Evolutionary conservation across 805 yeast genomes (phyloP).

Genomic region (Lipomyces sp.): DNA sequence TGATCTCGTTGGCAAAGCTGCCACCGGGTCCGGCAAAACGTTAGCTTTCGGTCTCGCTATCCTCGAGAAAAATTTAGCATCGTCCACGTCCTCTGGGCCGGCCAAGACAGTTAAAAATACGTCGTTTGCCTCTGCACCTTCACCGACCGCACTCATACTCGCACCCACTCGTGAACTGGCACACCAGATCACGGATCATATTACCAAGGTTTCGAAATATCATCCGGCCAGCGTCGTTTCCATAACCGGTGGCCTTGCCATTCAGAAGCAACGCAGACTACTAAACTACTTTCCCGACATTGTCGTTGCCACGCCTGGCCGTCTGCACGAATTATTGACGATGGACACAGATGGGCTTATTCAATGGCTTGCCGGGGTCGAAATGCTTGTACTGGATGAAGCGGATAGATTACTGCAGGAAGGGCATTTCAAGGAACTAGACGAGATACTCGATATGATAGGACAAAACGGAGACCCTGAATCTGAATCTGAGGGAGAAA

Average conservation of each 20-base stretch:
- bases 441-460: conserved; percentile 72
- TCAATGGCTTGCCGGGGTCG: conserved; percentile 51
- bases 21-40: conserved; percentile 98
- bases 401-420: conserved; percentile 95
- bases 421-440: conserved; percentile 94
- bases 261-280: conserved; percentile 88
- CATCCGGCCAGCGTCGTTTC: conserved; percentile 65
- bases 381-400: conserved; percentile 79
- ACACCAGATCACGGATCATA: conserved; percentile 85
- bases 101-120: conserved; percentile 34
- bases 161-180: conserved; percentile 98
- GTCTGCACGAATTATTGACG: conserved; percentile 74
- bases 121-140: conserved; percentile 40
- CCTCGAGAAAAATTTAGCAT: conserved; percentile 61
- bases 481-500: conserved; percentile 47
- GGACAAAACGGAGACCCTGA: conserved; percentile 47
- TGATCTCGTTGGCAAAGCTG: conserved; percentile 93
- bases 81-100: neutral
- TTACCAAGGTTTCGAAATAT: conserved; percentile 55
- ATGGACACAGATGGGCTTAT: conserved; percentile 54
- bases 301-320: conserved; percentile 93
- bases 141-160: conserved; percentile 78
- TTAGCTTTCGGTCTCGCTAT: conserved; percentile 94
- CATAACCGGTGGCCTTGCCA: conserved; percentile 92
- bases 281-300: conserved; percentile 71